Conservation (phyloP, 768 basidiomycete species). For the Lactarius trivialis region DNA sequence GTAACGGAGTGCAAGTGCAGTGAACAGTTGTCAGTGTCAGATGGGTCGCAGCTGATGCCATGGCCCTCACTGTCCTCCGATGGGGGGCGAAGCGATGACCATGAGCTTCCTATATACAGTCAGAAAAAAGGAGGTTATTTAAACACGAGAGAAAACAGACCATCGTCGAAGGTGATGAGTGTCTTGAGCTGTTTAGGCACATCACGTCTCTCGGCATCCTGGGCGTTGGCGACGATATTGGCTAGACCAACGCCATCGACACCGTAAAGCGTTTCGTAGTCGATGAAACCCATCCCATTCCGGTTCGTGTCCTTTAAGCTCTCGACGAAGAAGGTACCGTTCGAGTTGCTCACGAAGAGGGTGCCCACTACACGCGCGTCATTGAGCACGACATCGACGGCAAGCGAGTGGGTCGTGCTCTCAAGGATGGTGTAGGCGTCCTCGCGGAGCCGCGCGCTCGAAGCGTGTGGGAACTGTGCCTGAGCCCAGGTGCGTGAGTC, state of each 20-base stretch:
- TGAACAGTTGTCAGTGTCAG: constrained; percentile 57
- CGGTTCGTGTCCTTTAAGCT: constrained; percentile 90
- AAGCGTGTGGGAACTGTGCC: constrained; percentile 89
- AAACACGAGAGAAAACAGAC: constrained; percentile 28
- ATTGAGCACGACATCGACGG: constrained; percentile 85
- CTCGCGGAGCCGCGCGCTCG: constrained; percentile 68
- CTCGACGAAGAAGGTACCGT: constrained; percentile 92
- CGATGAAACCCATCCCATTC: constrained; percentile 82
- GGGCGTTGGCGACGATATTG: constrained; percentile 77
- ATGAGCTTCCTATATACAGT: constrained; percentile 49
- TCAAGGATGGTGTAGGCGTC: constrained; percentile 97
- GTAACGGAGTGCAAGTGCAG: constrained; percentile 94
- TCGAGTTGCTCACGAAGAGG: constrained; percentile 91
- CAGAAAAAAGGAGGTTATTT: not conserved
- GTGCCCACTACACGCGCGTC: constrained; percentile 68
- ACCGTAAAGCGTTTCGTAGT: constrained; percentile 84
- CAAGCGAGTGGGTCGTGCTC: constrained; percentile 86
- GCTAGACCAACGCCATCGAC: constrained; percentile 88
- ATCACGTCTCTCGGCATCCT: constrained; percentile 70
- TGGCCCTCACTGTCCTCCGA: constrained; percentile 52
- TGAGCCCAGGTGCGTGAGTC: constrained; percentile 82
- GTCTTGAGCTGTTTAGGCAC: constrained; percentile 71
- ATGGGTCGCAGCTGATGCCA: constrained; percentile 53
- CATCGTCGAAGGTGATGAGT: constrained; percentile 86
- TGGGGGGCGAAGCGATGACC: constrained; percentile 61